Base-by-base conservation (phyloP, 805 yeast species). In the Starmerella vitae region DNA sequence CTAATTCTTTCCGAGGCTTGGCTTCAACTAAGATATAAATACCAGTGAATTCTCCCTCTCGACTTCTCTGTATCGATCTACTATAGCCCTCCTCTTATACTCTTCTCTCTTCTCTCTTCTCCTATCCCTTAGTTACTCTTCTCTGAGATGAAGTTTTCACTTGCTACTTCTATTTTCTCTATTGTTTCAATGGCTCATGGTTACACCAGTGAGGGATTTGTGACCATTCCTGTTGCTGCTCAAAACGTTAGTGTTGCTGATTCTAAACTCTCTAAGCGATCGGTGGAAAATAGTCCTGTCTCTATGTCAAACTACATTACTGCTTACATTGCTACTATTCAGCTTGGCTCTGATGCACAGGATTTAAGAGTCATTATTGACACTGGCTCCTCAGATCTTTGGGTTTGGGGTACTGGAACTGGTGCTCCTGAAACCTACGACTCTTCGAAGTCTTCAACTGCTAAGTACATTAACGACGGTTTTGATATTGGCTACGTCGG, bases 371-470 rank as follows among this genome's bases (percentile, higher is more conserved):
- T 18, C 14, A 10, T 14, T 10, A 10, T 77, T n/a, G 85, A 78
- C 51, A 77, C 84, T 2, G 85, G 84, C 3, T 76, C 83, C 0
- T 67, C 79, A 1, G 84, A 77, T 54, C 54, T 76, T 31, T 76
- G 80, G 79, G 71, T 76, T 17, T 59, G 46, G 36, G 33, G 35
- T 22, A 8, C 27, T 36, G 1, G 14, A 20, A 17, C 19, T 20
- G 30, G 34, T n/a, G 37, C 37, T 2, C 12, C 35, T 9, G 9
- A 22, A 26, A 22, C 30, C n/a, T 43, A 36, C 27, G 43, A 39
- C 24, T 34, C 22, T 24, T 13, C 39, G 15, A 17, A 27, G 12
- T 53, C 56, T 8, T 39, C 49, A 10, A 45, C 54, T 13, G 46
- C 47, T 36, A 21, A 48, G 33, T 42, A 24, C 30, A 15, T 47